Evolutionary conservation across 106 monocot species (phyloP).

Genomic region (Narthecium ossifragum): DNA sequence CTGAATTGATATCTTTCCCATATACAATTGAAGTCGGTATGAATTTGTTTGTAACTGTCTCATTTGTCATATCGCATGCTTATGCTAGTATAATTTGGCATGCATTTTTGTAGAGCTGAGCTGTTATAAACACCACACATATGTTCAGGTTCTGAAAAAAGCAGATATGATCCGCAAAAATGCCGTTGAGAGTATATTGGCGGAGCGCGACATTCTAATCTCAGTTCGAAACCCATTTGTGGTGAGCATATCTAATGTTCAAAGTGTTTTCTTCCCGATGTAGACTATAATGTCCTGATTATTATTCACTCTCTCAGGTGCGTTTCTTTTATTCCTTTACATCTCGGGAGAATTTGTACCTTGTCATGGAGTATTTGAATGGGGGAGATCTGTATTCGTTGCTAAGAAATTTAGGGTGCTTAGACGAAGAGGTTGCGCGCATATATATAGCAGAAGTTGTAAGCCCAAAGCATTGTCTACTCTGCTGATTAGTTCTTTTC

Average conservation of each 20-base stretch:
- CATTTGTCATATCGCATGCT: no score
- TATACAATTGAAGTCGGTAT: no score
- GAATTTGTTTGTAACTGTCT: no score
- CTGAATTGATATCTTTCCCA: no score
- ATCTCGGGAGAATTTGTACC: conserved; percentile 90
- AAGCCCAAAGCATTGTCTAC: conserved; percentile 18
- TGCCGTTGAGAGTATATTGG: conserved; percentile 99
- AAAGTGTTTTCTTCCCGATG: not conserved
- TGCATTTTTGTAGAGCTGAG: no score
- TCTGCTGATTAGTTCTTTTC: not conserved
- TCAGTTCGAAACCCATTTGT: conserved; percentile 98
- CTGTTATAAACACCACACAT: no score
- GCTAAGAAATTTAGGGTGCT: conserved; percentile 90
- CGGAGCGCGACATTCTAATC: conserved; percentile 95
- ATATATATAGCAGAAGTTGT: conserved; percentile 99
- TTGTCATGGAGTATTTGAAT: conserved; percentile 99
- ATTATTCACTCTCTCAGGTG: conserved; percentile 33
- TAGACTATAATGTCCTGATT: not conserved
- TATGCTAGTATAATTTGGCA: no score
- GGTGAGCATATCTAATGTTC: conserved; percentile 35
- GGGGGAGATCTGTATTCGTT: conserved; percentile 96
- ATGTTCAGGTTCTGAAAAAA: conserved; percentile 84
- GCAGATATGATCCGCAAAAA: conserved; percentile 99
- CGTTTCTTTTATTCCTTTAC: conserved; percentile 99
- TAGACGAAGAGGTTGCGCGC: conserved; percentile 92